phyloP scores from a whole-genome alignment of 2,329 filamentous ascomycete genomes.

The Pyrenophora graminea region DNA sequence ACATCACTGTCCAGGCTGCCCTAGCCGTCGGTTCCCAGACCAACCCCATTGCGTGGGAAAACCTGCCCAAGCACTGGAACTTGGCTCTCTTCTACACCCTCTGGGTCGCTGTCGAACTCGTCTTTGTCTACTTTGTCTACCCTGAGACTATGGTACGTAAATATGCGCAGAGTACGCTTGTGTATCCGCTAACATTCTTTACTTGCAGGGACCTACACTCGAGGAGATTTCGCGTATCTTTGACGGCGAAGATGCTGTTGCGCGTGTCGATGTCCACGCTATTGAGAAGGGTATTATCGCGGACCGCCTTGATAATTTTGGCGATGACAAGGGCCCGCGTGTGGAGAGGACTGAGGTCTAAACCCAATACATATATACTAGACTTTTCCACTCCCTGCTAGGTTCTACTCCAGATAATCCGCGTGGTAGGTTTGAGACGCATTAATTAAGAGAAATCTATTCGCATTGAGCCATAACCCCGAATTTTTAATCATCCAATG shows the following conservation, averaged over 20 bases:
- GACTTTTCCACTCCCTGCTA: too few relatives aligned
- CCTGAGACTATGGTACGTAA: slow-evolving; percentile 57
- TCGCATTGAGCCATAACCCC: too few relatives aligned
- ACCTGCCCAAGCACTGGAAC: slow-evolving; percentile 61
- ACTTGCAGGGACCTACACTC: slow-evolving; percentile 62
- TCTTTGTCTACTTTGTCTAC: slow-evolving; percentile 57
- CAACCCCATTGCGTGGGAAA: slow-evolving; percentile 67
- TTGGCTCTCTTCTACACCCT: slow-evolving; percentile 68
- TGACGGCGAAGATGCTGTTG: slow-evolving; percentile 62
- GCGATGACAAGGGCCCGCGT: slow-evolving; percentile 21
- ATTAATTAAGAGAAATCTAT: too few relatives aligned
- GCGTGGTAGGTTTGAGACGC: too few relatives aligned
- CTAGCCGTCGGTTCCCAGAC: slow-evolving; percentile 65
- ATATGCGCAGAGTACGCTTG: too few relatives aligned
- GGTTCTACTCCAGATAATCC: too few relatives aligned
- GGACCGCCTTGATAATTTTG: slow-evolving; percentile 17
- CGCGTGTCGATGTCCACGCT: slow-evolving; percentile 29
- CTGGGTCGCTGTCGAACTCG: slow-evolving; percentile 63
- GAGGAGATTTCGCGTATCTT: slow-evolving; percentile 72
- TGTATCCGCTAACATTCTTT: not conserved
- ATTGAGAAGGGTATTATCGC: slow-evolving; percentile 26
- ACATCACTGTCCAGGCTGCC: slow-evolving; percentile 65
- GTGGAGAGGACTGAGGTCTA: slow-evolving; percentile 20
- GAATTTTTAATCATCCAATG: too few relatives aligned
- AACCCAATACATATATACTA: too few relatives aligned